phyloP scores from a whole-genome alignment of 306 rosid genomes.

The Castanea crenata region DNA sequence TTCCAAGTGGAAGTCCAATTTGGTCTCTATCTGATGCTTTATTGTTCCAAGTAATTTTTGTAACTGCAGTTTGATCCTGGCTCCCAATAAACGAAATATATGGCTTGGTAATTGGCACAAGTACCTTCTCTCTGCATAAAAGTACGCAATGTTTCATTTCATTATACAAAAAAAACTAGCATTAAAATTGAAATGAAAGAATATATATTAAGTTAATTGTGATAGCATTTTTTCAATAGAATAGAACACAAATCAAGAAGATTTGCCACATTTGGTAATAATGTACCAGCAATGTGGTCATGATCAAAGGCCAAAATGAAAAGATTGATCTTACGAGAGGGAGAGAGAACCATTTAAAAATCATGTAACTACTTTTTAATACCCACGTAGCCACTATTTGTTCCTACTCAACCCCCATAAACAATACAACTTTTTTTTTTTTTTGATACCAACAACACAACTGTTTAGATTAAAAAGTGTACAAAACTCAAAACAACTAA shows the following conservation, averaged over 20 bases:
- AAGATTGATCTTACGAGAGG: background rate
- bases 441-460: background rate
- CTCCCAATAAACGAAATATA: slow-evolving; percentile 77
- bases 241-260: no score
- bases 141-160: background rate
- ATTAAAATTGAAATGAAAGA: background rate
- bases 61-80: slow-evolving; percentile 31
- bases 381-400: background rate
- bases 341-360: background rate
- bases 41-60: slow-evolving; percentile 69
- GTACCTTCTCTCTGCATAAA: slow-evolving; percentile 75
- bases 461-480: background rate
- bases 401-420: slow-evolving; percentile 13
- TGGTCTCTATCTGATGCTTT: slow-evolving; percentile 73
- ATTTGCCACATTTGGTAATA: background rate
- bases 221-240: background rate
- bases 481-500: background rate
- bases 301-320: background rate
- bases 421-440: background rate
- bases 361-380: background rate
- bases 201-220: background rate
- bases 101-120: slow-evolving; percentile 67
- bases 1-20: slow-evolving; percentile 58
- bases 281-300: background rate
- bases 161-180: background rate